Evolutionary conservation across 2,329 filamentous ascomycete species (phyloP), one percentile per base, ranked within the genome.

Genomic region (Sarocladiaceae sp.): DNA sequence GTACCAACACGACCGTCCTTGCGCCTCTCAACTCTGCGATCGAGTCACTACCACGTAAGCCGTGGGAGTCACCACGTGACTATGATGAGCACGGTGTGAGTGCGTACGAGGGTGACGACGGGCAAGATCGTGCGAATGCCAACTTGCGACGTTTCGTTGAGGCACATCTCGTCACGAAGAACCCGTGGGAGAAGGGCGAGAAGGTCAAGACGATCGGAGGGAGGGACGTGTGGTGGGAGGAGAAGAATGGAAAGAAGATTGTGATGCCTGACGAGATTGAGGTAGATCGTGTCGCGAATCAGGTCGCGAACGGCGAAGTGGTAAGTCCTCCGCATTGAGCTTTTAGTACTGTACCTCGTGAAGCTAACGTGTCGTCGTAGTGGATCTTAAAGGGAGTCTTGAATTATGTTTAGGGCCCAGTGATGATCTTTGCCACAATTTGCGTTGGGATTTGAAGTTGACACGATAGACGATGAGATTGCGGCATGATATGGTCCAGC

Each of bases 1-100:
- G 72, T 1, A 69, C 78, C 53, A 92, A 93, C 65, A 88, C 88
- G 15, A 97, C 91, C 2, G 84, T 97, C 22, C 82, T 97, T 2
- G 93, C 92, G 4, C 94, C 94, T 1, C 74, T 88, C 51, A 97
- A 99, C 74, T 83, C 80, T 17, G 90, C 86, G 3, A 83, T 99
- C 62, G 87, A 88, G 58, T 73, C 70, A 1, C 74, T 97, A 22
- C 88, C 91, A 1, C 78, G 87, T 50, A 97, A 97, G 67, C 92
- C 92, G 0, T 96, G 90, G 90, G 89, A 88, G 61, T 75, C 92
- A 56, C 82, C 87, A 0, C 70, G 78, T 50, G 91, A 96, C 58
- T 93, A 94, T 65, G 71, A 76, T 3, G 68, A 68, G 1, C 71
- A 87, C 3, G 90, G 90, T 0, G 75, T 78, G 2, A 71, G 84